Percentiles rank a stretch among this genome's conserved stretches.
Conservation (phyloP, 108 stramenopile genomes). For the Licmophora abbreviata region DNA sequence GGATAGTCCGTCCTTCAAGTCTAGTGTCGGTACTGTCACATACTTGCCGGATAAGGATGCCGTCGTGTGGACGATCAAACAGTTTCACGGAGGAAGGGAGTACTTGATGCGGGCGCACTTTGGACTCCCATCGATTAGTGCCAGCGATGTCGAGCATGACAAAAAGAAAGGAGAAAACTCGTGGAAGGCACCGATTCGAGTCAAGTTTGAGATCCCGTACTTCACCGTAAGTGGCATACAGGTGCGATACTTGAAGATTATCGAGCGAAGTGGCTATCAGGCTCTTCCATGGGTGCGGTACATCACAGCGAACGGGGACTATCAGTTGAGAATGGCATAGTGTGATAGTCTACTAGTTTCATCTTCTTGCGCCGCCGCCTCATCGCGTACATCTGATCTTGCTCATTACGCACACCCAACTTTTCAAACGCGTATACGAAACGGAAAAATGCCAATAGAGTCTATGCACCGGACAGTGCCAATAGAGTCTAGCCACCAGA, state of each 20-base stretch:
- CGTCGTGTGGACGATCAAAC: slow-evolving; percentile 98
- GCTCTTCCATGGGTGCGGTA: slow-evolving; percentile 99
- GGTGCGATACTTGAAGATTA: slow-evolving; percentile 99
- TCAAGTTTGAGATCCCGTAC: slow-evolving; percentile 99
- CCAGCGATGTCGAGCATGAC: slow-evolving; percentile 63
- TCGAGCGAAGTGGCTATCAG: slow-evolving; percentile 98
- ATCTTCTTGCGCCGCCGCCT: too few species aligned
- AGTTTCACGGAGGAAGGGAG: slow-evolving; percentile 90
- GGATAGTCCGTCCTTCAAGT: slow-evolving; percentile 97
- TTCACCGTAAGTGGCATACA: slow-evolving; percentile 99
- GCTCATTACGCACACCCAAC: too few species aligned
- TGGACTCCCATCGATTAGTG: slow-evolving; percentile 93
- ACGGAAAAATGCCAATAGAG: too few species aligned
- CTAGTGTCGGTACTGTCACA: slow-evolving; percentile 91
- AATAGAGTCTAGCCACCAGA: too few species aligned
- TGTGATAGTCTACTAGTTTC: neutral
- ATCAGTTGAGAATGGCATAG: slow-evolving; percentile 95
- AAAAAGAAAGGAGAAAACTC: slow-evolving; percentile 66
- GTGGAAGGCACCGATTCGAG: slow-evolving; percentile 91
- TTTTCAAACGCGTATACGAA: too few species aligned
- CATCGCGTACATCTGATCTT: too few species aligned
- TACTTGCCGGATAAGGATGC: slow-evolving; percentile 97
- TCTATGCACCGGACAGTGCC: too few species aligned
- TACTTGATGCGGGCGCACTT: slow-evolving; percentile 99
- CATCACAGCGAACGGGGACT: slow-evolving; percentile 98